Conservation (phyloP, 768 basidiomycete species). For the Hypholoma sublateritium region DNA sequence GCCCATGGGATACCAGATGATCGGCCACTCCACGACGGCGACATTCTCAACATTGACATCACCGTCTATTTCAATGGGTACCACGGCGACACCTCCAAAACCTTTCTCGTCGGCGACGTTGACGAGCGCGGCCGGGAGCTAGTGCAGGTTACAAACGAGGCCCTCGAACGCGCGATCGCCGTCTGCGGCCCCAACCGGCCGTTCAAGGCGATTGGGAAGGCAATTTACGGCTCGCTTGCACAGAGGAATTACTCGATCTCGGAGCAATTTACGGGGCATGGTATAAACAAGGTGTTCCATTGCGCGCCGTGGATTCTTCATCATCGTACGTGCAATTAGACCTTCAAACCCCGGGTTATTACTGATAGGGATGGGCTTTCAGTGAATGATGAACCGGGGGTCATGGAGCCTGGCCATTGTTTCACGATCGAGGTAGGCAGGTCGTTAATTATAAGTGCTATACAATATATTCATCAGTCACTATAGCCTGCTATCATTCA, state of each 20-base stretch:
- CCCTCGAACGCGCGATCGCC: slow-evolving; percentile 67
- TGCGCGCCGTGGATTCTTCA: slow-evolving; percentile 83
- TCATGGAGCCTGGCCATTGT: slow-evolving; percentile 84
- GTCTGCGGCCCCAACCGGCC: slow-evolving; percentile 73
- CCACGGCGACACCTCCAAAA: slow-evolving; percentile 89
- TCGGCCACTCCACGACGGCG: slow-evolving; percentile 76
- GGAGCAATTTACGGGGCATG: slow-evolving; percentile 79
- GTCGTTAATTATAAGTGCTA: not conserved
- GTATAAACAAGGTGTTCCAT: slow-evolving; percentile 83
- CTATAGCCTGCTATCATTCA: slow-evolving; percentile 74
- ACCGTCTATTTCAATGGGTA: slow-evolving; percentile 83
- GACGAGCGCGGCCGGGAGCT: slow-evolving; percentile 71
- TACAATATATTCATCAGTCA: not conserved
- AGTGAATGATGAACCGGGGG: slow-evolving; percentile 83
- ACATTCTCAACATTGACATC: slow-evolving; percentile 88
- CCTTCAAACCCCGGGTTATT: not conserved
- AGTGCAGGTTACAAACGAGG: slow-evolving; percentile 58
- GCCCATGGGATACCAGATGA: slow-evolving; percentile 91
- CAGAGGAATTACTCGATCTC: slow-evolving; percentile 58
- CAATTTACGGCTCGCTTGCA: slow-evolving; percentile 56
- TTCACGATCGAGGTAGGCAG: slow-evolving; percentile 84
- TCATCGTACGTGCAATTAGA: slow-evolving; percentile 45
- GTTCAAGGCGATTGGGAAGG: slow-evolving; percentile 69
- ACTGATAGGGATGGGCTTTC: not conserved
- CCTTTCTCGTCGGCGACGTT: slow-evolving; percentile 79